A percentile compares a stretch with the other conserved stretches of the same genome.
phyloP scores from a whole-genome alignment of 306 rosid species.

The Glycine tomentella region DNA sequence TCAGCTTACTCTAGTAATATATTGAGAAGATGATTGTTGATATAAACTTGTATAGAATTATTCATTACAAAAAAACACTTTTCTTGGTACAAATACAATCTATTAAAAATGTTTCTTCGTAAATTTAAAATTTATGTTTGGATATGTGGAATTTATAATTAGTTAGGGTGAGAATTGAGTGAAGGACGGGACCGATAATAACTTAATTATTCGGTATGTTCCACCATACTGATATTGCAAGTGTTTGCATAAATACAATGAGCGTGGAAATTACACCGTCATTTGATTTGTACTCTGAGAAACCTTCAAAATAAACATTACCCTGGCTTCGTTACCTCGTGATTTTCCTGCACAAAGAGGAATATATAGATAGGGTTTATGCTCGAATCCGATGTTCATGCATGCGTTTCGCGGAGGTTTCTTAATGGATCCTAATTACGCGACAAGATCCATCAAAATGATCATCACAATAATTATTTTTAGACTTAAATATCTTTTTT shows the following conservation, averaged over 20 bases:
- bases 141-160: slow-evolving; percentile 3
- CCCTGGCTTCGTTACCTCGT: no score
- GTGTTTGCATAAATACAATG: background rate
- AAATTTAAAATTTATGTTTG: background rate
- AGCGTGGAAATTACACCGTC: background rate
- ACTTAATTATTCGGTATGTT: slow-evolving; percentile 33
- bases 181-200: slow-evolving; percentile 11
- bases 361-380: background rate
- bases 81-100: background rate
- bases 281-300: background rate
- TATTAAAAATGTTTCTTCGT: background rate
- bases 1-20: no score
- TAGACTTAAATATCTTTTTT: background rate
- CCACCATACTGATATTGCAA: slow-evolving; percentile 31
- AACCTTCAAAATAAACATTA: background rate
- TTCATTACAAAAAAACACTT: background rate
- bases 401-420: slow-evolving; percentile 35
- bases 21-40: no score
- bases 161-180: slow-evolving; percentile 15
- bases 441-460: slow-evolving; percentile 47
- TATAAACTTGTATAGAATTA: no score
- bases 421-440: background rate
- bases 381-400: slow-evolving; percentile 49
- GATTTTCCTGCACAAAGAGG: slow-evolving; percentile 22
- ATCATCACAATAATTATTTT: slow-evolving; percentile 1